Conservation (phyloP, 1,139 yeast species). For the Saccharomyces hybrid region DNA sequence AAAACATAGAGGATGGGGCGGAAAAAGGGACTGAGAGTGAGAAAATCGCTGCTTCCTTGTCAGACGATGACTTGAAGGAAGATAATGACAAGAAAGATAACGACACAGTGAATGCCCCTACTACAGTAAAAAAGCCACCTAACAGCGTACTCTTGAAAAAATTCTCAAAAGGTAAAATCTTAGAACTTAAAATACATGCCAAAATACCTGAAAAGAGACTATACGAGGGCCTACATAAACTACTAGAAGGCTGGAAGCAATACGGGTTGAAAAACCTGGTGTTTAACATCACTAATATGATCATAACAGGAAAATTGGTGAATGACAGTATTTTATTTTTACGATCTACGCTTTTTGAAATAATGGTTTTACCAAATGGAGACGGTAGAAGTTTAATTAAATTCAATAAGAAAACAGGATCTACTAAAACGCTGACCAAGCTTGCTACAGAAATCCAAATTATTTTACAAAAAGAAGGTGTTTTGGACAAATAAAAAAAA, state of each 20-base stretch:
- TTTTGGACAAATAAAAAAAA: slow-evolving; percentile 14
- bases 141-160: slow-evolving; percentile 47
- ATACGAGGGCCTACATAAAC: slow-evolving; percentile 55
- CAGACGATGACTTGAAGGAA: slow-evolving; percentile 3
- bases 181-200: slow-evolving; percentile 23
- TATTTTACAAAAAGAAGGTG: slow-evolving; percentile 38
- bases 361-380: slow-evolving; percentile 38
- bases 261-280: slow-evolving; percentile 57
- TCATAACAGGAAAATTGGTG: slow-evolving; percentile 53
- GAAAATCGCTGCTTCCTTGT: background rate
- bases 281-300: slow-evolving; percentile 39
- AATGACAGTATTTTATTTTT: slow-evolving; percentile 54
- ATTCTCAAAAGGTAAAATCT: slow-evolving; percentile 42
- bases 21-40: slow-evolving; percentile 2
- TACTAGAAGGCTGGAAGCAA: slow-evolving; percentile 59
- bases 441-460: slow-evolving; percentile 42
- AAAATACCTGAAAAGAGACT: slow-evolving; percentile 40
- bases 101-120: slow-evolving; percentile 15
- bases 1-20: background rate
- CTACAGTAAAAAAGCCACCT: slow-evolving; percentile 12
- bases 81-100: background rate
- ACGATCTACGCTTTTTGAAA: slow-evolving; percentile 58
- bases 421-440: slow-evolving; percentile 53
- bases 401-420: slow-evolving; percentile 54
- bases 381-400: slow-evolving; percentile 41